Base-by-base conservation (phyloP, 2,329 filamentous ascomycete species). In the Dryadomyces sulphureus region DNA sequence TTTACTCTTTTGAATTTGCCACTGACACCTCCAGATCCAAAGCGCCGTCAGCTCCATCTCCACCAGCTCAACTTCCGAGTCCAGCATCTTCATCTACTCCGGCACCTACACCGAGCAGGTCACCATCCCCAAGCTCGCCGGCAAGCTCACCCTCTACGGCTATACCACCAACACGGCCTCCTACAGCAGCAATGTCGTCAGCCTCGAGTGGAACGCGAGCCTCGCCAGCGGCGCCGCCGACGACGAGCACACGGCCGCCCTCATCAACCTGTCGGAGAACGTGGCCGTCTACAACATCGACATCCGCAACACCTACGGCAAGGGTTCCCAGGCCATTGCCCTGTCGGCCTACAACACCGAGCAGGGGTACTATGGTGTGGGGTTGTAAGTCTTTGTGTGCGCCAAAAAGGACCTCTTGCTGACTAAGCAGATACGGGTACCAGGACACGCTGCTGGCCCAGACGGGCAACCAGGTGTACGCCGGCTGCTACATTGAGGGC, bases 241-340 rank as follows among this genome's bases (percentile, higher is more conserved):
- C 50, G 77, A 81, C 50, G 56, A 59, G 48, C 36, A 47, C 35
- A 78, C 65, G 1, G 67, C 61, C 1, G 68, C 67, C 0, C 58
- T 72, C 24, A 57, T 65, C 9, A 62, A 68, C 22, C 62, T 64
- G 53, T 66, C 70, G 0, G 55, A 59, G 5, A 67, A 73, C 53
- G 67, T 80, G 48, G 72, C 70, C 52, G 60, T 80, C 17, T 82
- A 81, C 63, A 81, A 81, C 52, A 64, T 82, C 56, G 75, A 71
- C 45, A 59, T 72, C 11, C 59, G 60, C 12, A 72, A 72, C 52
- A 62, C 60, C 0, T 67, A 65, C 45, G 69, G 69, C n/a, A 49
- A 64, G 50, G 67, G 67, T 0, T 63, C 59, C 47, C 68, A 71
- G 51, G 68, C 68, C 30, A 60, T 72, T 17, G 69, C 69, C 4